These are phyloP conservation scores for Magnolia officinalis DNA, from an alignment of 164 flowering plant species.

Conservation along the genomic window DNA sequence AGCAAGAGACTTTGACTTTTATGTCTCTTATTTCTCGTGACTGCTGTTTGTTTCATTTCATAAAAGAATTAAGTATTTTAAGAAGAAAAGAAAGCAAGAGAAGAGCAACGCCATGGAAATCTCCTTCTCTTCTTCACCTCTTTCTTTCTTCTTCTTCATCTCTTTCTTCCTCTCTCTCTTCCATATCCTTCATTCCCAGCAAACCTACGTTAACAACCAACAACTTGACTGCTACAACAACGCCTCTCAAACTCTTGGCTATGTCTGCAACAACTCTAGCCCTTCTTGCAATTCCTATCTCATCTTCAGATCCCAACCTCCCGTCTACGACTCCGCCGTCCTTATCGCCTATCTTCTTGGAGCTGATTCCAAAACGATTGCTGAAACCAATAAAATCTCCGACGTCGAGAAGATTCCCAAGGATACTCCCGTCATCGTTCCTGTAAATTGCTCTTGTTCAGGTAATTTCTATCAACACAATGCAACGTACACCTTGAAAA, in stretches of 20 bases:
- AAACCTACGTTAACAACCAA: constrained; percentile 44
- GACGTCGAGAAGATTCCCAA: constrained; percentile 29
- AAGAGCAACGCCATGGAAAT: not conserved
- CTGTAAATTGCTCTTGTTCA: constrained; percentile 57
- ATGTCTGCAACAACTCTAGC: constrained; percentile 35
- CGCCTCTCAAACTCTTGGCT: constrained; percentile 36
- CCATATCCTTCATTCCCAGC: constrained; percentile 30
- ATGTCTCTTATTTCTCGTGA: too few species aligned
- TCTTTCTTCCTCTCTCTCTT: not conserved
- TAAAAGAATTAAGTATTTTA: too few species aligned
- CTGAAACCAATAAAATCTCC: constrained; percentile 36
- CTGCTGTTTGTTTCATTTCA: too few species aligned
- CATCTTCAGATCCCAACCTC: constrained; percentile 42
- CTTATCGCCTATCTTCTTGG: constrained; percentile 37
- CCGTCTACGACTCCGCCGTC: constrained; percentile 37
- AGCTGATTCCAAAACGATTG: constrained; percentile 28
- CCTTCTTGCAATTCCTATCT: constrained; percentile 49
- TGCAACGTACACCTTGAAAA: constrained; percentile 29
- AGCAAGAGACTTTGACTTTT: too few species aligned
- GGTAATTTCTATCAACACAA: constrained; percentile 47
- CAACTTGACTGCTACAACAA: constrained; percentile 43
- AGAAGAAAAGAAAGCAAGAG: not conserved
- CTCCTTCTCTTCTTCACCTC: not conserved
- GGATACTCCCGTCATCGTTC: constrained; percentile 36
- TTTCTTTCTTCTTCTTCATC: not conserved